Conservation (phyloP, 2,329 filamentous ascomycete genomes). For the Colletotrichum zoysiae region DNA sequence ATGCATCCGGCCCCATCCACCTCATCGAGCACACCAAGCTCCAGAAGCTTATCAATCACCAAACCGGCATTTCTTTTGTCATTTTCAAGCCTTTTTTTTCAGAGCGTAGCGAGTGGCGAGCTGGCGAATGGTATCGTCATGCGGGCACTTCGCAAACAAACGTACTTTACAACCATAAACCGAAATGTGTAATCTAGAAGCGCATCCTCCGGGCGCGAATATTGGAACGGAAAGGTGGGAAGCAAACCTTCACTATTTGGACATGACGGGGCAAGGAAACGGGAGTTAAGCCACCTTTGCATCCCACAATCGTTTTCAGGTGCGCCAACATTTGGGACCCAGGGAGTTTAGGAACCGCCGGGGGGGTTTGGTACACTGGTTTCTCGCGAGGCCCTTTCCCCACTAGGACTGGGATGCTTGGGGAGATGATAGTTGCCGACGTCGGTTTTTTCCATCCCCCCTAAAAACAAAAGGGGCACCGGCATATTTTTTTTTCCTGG, state of each 20-base stretch:
- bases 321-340: conserved; percentile 19
- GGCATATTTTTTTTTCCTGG: conserved; percentile 7
- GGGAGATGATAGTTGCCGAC: conserved; percentile 14
- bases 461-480: conserved; percentile 19
- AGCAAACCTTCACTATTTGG: conserved; percentile 13
- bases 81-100: conserved; percentile 37
- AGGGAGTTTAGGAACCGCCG: conserved; percentile 22
- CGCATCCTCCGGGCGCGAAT: conserved; percentile 23
- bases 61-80: conserved; percentile 42
- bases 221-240: conserved; percentile 34
- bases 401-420: conserved; percentile 11
- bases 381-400: conserved; percentile 25
- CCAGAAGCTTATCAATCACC: conserved; percentile 17
- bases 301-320: conserved; percentile 23
- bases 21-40: conserved; percentile 3
- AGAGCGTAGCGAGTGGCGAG: conserved; percentile 37
- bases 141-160: conserved; percentile 26
- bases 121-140: conserved; percentile 26
- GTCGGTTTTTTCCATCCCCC: not conserved
- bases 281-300: conserved; percentile 34
- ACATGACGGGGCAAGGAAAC: conserved; percentile 32
- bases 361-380: conserved; percentile 23
- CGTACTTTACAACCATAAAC: conserved; percentile 46
- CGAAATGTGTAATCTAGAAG: conserved; percentile 53
- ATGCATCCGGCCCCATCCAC: not conserved